Evolutionary conservation across 2,329 filamentous ascomycete species (phyloP), one percentile per base, ranked within the genome.

Genomic region (Colletotrichum shisoi): DNA sequence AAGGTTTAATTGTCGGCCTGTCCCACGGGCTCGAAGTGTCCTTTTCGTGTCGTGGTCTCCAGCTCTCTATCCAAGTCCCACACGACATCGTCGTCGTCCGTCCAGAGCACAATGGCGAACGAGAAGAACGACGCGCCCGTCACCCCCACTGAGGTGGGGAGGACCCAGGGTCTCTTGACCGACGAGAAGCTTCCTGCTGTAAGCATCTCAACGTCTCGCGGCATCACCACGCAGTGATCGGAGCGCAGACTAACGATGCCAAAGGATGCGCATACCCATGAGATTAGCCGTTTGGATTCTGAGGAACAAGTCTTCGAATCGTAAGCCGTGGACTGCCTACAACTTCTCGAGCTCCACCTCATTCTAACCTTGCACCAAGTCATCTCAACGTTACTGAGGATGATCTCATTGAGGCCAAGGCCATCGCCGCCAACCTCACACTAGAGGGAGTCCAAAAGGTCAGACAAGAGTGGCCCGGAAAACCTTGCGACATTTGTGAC

Each of bases 351-450:
- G 8, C 19, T 7, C 13, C 8, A n/a, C n/a, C 31, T 39, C 17
- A 31, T 19, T 4, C 67, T 62, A 44, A 65, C 34, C 3, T 7
- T 12, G 15, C n/a, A 5, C 6, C 17, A 53, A 69, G 68, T 24
- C 60, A 70, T 6, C 72, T 81, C 49, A 76, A 77, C 52, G 78
- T 78, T 21, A 81, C 80, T 4, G 79, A 80, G 51, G 76, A 80
- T 67, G 80, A 82, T 69, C 71, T 81, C n/a, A 73, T 79, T n/a
- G 78, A 82, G 68, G 80, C 80, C 39, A 80, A 74, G 67, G 78
- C 77, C 45, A 65, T 76, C 42, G 79, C 79, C 1, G 73, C 71
- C 21, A 76, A 61, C 49, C 74, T 78, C 63, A 76, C 73, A 40
- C 73, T 78, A 21, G 76, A 77, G 39, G 74, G 76, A 45, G 76